phyloP scores from a whole-genome alignment of 768 basidiomycete genomes.

The Suillus ampliporus region DNA sequence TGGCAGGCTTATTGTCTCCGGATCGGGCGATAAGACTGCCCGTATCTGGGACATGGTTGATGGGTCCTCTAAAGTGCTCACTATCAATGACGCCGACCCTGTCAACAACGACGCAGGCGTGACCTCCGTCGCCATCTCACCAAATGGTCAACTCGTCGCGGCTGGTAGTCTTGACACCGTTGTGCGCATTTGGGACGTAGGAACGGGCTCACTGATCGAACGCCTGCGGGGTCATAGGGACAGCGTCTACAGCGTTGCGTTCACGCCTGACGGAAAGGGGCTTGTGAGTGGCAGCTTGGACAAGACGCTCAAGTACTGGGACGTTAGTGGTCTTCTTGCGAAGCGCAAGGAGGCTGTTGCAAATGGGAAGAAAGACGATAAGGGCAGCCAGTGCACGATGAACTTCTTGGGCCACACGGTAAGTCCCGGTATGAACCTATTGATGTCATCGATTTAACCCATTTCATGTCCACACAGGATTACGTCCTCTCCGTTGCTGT shows the following conservation, averaged over 20 bases:
- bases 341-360: slow-evolving; percentile 41
- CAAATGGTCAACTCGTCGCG: slow-evolving; percentile 49
- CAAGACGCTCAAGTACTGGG: slow-evolving; percentile 49
- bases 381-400: slow-evolving; percentile 32
- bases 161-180: slow-evolving; percentile 58
- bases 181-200: slow-evolving; percentile 57
- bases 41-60: slow-evolving; percentile 41
- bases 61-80: slow-evolving; percentile 38
- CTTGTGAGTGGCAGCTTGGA: slow-evolving; percentile 39
- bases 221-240: slow-evolving; percentile 34
- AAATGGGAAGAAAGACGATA: slow-evolving; percentile 40
- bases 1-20: slow-evolving; percentile 41
- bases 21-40: slow-evolving; percentile 42
- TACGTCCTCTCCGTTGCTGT: slow-evolving; percentile 37
- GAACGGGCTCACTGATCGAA: slow-evolving; percentile 38
- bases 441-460: not conserved
- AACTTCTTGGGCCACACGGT: slow-evolving; percentile 39
- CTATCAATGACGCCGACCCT: slow-evolving; percentile 27
- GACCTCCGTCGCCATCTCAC: slow-evolving; percentile 36
- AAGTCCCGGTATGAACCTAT: slow-evolving; percentile 1
- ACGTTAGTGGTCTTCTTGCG: slow-evolving; percentile 32
- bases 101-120: slow-evolving; percentile 23
- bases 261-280: slow-evolving; percentile 26
- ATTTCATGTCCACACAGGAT: slow-evolving; percentile 25
- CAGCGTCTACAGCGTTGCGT: slow-evolving; percentile 38